These are phyloP conservation scores for Tillandsia leiboldiana DNA, from an alignment of 176 grass and related monocot species.

Conservation along the genomic window DNA sequence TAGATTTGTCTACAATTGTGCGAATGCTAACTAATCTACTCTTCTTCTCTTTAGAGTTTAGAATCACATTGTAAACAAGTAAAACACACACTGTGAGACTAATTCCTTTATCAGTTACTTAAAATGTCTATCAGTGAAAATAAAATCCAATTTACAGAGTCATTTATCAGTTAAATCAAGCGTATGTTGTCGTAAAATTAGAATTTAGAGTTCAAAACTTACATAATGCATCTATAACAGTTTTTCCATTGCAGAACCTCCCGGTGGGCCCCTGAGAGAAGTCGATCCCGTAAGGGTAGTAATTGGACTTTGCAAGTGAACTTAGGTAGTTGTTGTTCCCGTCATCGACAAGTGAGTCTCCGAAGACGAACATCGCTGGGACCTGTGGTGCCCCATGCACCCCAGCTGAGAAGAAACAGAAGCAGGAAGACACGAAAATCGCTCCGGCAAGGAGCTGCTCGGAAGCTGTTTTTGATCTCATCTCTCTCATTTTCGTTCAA, in stretches of 20 bases:
- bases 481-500: too few relatives aligned
- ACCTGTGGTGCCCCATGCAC: conserved; percentile 6
- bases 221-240: conserved; percentile 32
- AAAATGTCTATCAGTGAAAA: too few relatives aligned
- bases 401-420: not conserved
- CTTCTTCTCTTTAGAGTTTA: too few relatives aligned
- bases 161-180: not conserved
- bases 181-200: not conserved
- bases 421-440: not conserved
- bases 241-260: conserved; percentile 51
- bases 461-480: too few relatives aligned
- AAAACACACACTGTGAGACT: too few relatives aligned
- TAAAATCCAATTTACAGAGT: not conserved
- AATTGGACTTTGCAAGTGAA: conserved; percentile 37
- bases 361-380: conserved; percentile 41
- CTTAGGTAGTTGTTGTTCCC: conserved; percentile 38
- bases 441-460: too few relatives aligned
- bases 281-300: conserved; percentile 44
- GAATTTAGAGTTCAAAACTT: conserved; percentile 2
- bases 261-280: conserved; percentile 40
- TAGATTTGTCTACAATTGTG: too few relatives aligned
- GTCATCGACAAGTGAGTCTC: conserved; percentile 41
- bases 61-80: too few relatives aligned
- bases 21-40: too few relatives aligned
- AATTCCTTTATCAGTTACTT: too few relatives aligned